Base-by-base conservation (phyloP, 2,329 filamentous ascomycete genomes). In the Fusarium neocosmosporiellum region DNA sequence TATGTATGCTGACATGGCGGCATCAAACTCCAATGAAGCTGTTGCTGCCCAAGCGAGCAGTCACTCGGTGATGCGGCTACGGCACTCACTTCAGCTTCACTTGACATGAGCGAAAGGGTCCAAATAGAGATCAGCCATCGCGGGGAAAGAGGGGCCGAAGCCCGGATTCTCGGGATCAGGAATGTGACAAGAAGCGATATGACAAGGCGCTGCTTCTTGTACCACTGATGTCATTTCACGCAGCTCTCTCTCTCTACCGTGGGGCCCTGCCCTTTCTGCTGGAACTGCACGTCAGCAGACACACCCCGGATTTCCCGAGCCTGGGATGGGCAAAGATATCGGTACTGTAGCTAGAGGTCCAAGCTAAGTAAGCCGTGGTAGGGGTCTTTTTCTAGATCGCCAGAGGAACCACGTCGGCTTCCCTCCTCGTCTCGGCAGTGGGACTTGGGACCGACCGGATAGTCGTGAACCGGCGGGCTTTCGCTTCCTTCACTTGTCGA, bases 101-200 rank as follows among this genome's bases (percentile, higher is more conserved):
- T 29, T n/a, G 43, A 46, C 20, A 46, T 22, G 13, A 43, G 13
- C 22, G 10, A 41, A 33, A 58, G 48, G 43, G 46, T 55, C 24
- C 29, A 41, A 20, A 22, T 39, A 48, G 31, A 24, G 34, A 63
- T 65, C 63, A 33, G 20, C 27, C 18, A 68, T 67, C 58, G 59
- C 20, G 70, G 70, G 67, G 67, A 63, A 70, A 61, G 63, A 73
- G 67, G 71, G 71, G 70, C 63, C 24, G 43, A 48, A 50, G n/a
- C 63, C 67, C 70, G 29, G 58, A 64, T 58, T 63, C 48, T 61
- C 62, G 69, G 69, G 59, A 63, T 70, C 18, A 37, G 36, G 41
- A 65, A 65, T 34, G 48, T 69, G 55, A 66, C 41, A 10, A n/a
- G 46, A 50, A 34, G 13, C 29, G 53, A 64, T 48, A 34, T 70